Conservation (phyloP, 1,284 basidiomycete species). For the Irpex rosettiformis region DNA sequence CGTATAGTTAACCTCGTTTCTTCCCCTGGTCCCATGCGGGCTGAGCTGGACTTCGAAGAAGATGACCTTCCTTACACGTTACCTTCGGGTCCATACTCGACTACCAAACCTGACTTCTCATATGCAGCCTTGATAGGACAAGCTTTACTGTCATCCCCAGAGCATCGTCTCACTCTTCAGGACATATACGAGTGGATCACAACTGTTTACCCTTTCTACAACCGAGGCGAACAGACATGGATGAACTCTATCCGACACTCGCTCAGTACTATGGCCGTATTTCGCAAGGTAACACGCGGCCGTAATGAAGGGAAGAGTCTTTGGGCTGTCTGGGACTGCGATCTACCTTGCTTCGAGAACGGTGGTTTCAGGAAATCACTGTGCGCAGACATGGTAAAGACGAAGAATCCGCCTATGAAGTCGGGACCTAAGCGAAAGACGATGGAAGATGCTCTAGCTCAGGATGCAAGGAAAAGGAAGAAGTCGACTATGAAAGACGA, state of each 20-base stretch:
- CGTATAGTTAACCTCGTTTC: slow-evolving; percentile 66
- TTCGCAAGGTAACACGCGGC: slow-evolving; percentile 67
- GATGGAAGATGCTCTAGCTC: slow-evolving; percentile 19
- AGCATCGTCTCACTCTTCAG: slow-evolving; percentile 85
- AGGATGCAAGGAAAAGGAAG: slow-evolving; percentile 49
- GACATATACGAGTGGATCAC: slow-evolving; percentile 97
- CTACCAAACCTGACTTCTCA: slow-evolving; percentile 76
- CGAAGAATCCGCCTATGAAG: slow-evolving; percentile 30
- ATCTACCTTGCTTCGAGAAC: slow-evolving; percentile 65
- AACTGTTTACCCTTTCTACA: slow-evolving; percentile 91
- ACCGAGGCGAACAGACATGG: slow-evolving; percentile 93
- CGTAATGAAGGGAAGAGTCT: slow-evolving; percentile 66
- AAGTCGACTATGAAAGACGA: slow-evolving; percentile 27
- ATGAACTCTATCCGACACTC: slow-evolving; percentile 91
- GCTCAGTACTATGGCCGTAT: slow-evolving; percentile 78
- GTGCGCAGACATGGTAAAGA: slow-evolving; percentile 58
- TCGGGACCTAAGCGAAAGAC: slow-evolving; percentile 21
- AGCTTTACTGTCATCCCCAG: slow-evolving; percentile 83
- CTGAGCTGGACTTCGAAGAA: slow-evolving; percentile 55
- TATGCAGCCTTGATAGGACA: slow-evolving; percentile 97
- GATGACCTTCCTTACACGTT: slow-evolving; percentile 69
- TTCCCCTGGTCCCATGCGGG: slow-evolving; percentile 71
- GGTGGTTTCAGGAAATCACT: slow-evolving; percentile 70
- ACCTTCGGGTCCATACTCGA: slow-evolving; percentile 79
- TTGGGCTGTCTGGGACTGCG: slow-evolving; percentile 75